Evolutionary conservation across 129 eudicot genomes (phyloP), one percentile per base, ranked within the genome.

Genomic region (Kitagawia praeruptora): DNA sequence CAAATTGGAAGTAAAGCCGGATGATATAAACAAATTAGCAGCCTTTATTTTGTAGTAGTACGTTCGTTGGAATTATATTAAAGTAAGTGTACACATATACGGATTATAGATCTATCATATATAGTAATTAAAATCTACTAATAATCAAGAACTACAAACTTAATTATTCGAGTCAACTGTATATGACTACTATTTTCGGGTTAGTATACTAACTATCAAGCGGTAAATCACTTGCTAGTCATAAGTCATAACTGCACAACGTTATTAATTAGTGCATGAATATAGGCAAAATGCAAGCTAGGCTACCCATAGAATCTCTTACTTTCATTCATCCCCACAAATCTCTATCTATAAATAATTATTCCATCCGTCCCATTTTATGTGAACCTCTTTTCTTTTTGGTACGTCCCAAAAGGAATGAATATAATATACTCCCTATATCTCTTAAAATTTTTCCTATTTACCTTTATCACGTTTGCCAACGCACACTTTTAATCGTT

Each of bases 161-260:
- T 70, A 39, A 70, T 70, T 70, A 70, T 39, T 70, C 2, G 75
- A 70, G 75, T 70, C 75, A 70, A 70, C 31, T 19, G 5, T 70
- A 15, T 13, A 25, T 28, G n/a, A 25, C 34, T 1, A 27, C 14
- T 4, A 56, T 56, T 56, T 56, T 13, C 66, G 41, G 14, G 73
- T 31, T 67, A 34, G 73, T 67, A 67, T 21, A 56, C 73, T 67
- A 40, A 16, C n/a, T 71, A 34, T 15, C 5, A 21, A 40, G 75
- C 40, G 28, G 48, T 39, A 25, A 25, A 39, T 71, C 75, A 71
- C 75, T 40, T 71, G 19, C 48, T 70, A 23, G 2, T 39, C 40
- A 11, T 0, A 2, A 40, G 48, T 12, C n/a, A 13, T 70, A 13
- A 18, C 42, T 4, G 7, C n/a, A 67, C 73, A 23, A 28, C 73